Base-by-base conservation (phyloP, 2,329 filamentous ascomycete genomes). In the Curvularia verruculosa region DNA sequence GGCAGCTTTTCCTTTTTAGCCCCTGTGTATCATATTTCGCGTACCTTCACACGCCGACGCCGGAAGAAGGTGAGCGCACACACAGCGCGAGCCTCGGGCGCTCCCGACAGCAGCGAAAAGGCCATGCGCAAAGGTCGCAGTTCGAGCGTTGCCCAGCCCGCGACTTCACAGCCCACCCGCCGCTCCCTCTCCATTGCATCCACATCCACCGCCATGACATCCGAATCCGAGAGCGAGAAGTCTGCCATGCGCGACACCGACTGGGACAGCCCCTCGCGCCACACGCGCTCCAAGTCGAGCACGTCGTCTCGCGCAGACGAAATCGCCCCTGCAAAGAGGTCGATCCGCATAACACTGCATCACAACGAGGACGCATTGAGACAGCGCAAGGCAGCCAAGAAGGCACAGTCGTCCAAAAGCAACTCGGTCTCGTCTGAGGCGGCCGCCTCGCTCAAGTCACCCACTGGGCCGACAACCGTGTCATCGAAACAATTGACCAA, bases 321-420 rank as follows among this genome's bases (percentile, higher is more conserved):
- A 63, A 84, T 84, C 60, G 82, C 84, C 15, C 88, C 89, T 3
- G 81, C 85, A 6, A 86, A 90, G 69, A 85, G 92, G 54, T 96
- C 92, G 1, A 96, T 96, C 63, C 87, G 92, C 37, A 96, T 98
- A 69, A 96, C 95, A 77, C 82, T 96, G 13, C 88, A 94, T 74
- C 88, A 94, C 75, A 91, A 88, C 61, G 91, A 96, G 67, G 91
- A 92, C 56, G 84, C 86, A 39, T 79, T 89, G 54, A 84, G 88
- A 61, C 87, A 91, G 74, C 86, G 90, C 56, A 93, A 92, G 74
- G 85, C 88, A 18, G 85, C 88, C n/a, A 70, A 84, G 83, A 67
- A 89, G 86, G 75, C 81, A 82, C 21, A 70, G 82, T 65, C 61
- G 31, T 59, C 63, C 37, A 71, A 68, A 54, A 60, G 53, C 48